These are phyloP conservation scores for Mrakia gelida DNA, from an alignment of 768 basidiomycete species.

Conservation along the genomic window DNA sequence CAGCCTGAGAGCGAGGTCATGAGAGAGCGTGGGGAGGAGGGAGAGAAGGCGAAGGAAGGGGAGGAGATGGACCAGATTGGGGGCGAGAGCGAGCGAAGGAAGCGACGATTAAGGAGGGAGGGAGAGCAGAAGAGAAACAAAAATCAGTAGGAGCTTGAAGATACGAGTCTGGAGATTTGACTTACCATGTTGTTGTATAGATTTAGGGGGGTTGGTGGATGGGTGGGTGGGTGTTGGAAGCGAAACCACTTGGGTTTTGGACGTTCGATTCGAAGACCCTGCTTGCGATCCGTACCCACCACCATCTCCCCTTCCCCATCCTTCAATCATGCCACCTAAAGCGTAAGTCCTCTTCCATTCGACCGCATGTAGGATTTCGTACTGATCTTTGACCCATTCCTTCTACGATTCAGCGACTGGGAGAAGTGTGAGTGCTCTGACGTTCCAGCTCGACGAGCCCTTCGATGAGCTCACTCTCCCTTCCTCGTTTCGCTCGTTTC, in stretches of 20 bases:
- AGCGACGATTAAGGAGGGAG: background rate
- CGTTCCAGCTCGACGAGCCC: background rate
- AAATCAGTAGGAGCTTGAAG: background rate
- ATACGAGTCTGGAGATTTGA: background rate
- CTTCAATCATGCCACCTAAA: constrained; percentile 76
- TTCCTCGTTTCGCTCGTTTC: background rate
- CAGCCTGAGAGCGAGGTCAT: constrained; percentile 59
- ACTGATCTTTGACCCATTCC: background rate
- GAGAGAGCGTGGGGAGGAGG: background rate
- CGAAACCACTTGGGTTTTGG: no score
- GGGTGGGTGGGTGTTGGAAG: constrained; percentile 9
- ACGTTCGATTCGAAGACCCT: no score
- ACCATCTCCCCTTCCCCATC: background rate
- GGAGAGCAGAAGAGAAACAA: background rate
- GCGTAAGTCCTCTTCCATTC: constrained; percentile 60
- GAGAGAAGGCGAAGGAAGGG: constrained; percentile 1
- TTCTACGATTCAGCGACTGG: constrained; percentile 68
- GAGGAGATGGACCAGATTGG: background rate
- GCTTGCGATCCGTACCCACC: background rate
- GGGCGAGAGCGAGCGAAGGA: constrained; percentile 3
- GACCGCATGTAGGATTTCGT: background rate
- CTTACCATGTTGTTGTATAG: constrained; percentile 1
- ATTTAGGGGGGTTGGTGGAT: background rate
- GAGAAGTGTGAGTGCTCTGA: constrained; percentile 73
- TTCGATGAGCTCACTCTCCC: background rate